Evolutionary conservation across 2,329 filamentous ascomycete genomes (phyloP).

Genomic region (Monosporascus sp.): DNA sequence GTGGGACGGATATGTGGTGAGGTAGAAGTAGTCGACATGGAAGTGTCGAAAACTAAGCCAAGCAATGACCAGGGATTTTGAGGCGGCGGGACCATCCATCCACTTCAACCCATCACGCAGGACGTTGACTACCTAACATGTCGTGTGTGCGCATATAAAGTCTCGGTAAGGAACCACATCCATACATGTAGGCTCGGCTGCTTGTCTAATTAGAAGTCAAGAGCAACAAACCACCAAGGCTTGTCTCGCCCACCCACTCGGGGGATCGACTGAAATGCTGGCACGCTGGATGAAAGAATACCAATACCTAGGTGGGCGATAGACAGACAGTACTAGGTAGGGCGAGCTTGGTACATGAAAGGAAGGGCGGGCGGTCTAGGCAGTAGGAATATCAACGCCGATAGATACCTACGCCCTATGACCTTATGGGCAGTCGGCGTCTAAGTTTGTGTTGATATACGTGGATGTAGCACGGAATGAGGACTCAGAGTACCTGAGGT

Average conservation of each 20-base stretch:
- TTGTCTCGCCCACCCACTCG: not conserved
- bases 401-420: too few species aligned
- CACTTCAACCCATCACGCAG: not conserved
- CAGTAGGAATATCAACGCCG: too few species aligned
- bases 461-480: not conserved
- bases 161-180: not conserved
- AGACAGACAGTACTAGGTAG: not conserved
- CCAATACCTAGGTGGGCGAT: not conserved
- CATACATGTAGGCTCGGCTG: not conserved
- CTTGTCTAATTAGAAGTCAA: not conserved
- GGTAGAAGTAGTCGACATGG: not conserved
- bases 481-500: not conserved
- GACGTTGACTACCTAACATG: not conserved
- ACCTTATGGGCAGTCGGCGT: too few species aligned
- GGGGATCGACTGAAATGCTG: not conserved
- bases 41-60: not conserved
- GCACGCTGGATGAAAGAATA: too few species aligned
- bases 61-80: not conserved
- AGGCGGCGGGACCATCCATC: conserved; percentile 1
- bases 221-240: not conserved
- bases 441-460: not conserved
- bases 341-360: too few species aligned
- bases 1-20: conserved; percentile 12
- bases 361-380: too few species aligned
- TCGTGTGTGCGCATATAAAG: not conserved